Conservation (phyloP, 768 basidiomycete genomes). For the Hysterangium stoloniferum region DNA sequence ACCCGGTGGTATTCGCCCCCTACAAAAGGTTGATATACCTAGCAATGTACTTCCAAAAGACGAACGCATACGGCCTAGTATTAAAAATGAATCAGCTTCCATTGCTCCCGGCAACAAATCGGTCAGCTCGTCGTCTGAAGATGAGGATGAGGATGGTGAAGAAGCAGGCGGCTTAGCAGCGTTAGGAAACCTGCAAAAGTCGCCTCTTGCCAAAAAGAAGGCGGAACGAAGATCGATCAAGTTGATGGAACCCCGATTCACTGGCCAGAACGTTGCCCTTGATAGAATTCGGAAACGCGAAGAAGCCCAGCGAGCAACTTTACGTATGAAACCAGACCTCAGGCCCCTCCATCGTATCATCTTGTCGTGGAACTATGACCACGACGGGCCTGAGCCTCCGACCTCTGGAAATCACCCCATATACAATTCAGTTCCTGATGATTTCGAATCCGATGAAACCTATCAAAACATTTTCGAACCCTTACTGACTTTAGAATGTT, state of each 20-base stretch:
- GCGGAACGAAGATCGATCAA: slow-evolving; percentile 56
- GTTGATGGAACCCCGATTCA: slow-evolving; percentile 43
- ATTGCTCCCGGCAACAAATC: slow-evolving; percentile 3
- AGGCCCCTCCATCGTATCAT: slow-evolving; percentile 68
- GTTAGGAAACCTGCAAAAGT: slow-evolving; percentile 52
- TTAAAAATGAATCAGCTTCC: neutral
- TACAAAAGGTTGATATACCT: neutral
- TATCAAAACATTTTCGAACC: slow-evolving; percentile 79
- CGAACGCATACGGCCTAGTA: neutral
- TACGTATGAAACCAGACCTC: slow-evolving; percentile 78
- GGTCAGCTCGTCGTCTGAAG: slow-evolving; percentile 35
- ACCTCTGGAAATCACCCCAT: slow-evolving; percentile 24
- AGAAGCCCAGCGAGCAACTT: slow-evolving; percentile 50
- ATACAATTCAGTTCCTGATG: slow-evolving; percentile 47
- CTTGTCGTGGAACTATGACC: slow-evolving; percentile 81
- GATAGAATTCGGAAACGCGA: slow-evolving; percentile 50
- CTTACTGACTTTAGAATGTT: slow-evolving; percentile 79
- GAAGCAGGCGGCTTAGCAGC: slow-evolving; percentile 40
- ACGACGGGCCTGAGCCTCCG: slow-evolving; percentile 57
- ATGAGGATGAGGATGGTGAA: slow-evolving; percentile 36
- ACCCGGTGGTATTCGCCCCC: neutral
- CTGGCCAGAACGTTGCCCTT: slow-evolving; percentile 34
- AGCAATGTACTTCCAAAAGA: neutral
- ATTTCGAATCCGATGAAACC: slow-evolving; percentile 54
- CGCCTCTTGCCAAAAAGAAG: slow-evolving; percentile 50